Conservation (phyloP, 192 early-diverging fungal genomes). For the Coemansia guatemalensis region DNA sequence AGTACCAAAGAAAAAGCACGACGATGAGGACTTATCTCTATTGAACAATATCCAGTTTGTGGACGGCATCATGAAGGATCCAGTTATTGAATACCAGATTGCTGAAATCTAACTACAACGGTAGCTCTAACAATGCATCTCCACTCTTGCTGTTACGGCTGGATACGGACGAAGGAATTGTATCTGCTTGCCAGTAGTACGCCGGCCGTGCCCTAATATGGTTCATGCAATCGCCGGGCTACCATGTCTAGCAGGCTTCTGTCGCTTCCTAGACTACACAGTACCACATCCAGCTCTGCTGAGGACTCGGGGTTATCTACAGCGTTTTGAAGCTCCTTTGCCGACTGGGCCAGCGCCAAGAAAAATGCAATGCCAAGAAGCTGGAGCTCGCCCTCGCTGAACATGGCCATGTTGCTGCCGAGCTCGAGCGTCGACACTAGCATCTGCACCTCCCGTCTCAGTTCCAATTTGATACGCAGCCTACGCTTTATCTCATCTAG, state of each 20-base stretch:
- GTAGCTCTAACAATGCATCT: too few relatives aligned
- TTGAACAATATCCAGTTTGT: slow-evolving; percentile 53
- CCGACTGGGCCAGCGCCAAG: slow-evolving; percentile 28
- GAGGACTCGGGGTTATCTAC: slow-evolving; percentile 7
- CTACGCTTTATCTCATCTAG: slow-evolving; percentile 16
- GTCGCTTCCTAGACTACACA: slow-evolving; percentile 25
- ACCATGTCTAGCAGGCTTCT: slow-evolving; percentile 28
- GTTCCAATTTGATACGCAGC: slow-evolving; percentile 10
- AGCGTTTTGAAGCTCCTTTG: slow-evolving; percentile 5
- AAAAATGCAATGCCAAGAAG: slow-evolving; percentile 28
- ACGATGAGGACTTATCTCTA: slow-evolving; percentile 50
- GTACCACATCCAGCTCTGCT: slow-evolving; percentile 14
- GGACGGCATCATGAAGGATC: slow-evolving; percentile 36
- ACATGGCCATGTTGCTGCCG: slow-evolving; percentile 41
- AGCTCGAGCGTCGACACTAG: slow-evolving; percentile 49
- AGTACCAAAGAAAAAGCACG: slow-evolving; percentile 40
- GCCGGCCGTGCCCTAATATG: slow-evolving; percentile 18
- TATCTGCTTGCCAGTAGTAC: not conserved
- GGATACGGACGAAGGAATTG: too few relatives aligned
- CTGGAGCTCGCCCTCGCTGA: slow-evolving; percentile 30
- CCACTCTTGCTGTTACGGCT: not conserved
- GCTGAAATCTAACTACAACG: slow-evolving; percentile 15
- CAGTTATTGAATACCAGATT: slow-evolving; percentile 29
- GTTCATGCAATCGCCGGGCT: slow-evolving; percentile 33
- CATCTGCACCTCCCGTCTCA: slow-evolving; percentile 24